Percentiles rank a stretch among this genome's conserved stretches.
Evolutionary conservation across 345 rosid genomes (phyloP).

Genomic region (Noccaea caerulescens): DNA sequence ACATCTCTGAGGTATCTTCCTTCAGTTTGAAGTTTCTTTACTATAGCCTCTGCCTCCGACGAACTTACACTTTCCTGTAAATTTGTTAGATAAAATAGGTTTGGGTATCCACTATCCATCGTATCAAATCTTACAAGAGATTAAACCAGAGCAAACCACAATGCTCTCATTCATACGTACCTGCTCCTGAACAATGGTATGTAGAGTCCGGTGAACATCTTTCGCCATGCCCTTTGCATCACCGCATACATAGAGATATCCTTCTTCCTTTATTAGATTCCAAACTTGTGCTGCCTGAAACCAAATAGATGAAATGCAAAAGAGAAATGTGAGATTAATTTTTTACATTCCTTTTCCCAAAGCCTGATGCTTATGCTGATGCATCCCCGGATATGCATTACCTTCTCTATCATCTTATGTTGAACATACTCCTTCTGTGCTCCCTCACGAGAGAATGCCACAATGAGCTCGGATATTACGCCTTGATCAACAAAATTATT

Average conservation of each 20-base stretch:
- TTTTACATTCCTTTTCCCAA: background rate
- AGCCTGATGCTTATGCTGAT: background rate
- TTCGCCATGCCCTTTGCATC: slow-evolving; percentile 95
- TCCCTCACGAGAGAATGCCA: slow-evolving; percentile 98
- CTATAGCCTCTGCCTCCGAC: slow-evolving; percentile 65
- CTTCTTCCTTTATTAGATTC: slow-evolving; percentile 50
- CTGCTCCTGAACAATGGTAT: slow-evolving; percentile 72
- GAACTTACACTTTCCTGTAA: slow-evolving; percentile 60
- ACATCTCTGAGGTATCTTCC: slow-evolving; percentile 83
- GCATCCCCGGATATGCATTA: slow-evolving; percentile 30
- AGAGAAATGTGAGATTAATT: slow-evolving; percentile 1
- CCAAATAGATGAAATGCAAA: background rate
- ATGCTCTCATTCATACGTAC: slow-evolving; percentile 36
- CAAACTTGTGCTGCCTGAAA: slow-evolving; percentile 45
- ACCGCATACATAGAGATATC: slow-evolving; percentile 77
- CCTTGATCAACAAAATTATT: slow-evolving; percentile 66
- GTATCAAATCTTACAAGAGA: background rate
- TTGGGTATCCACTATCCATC: background rate
- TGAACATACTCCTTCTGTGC: slow-evolving; percentile 94
- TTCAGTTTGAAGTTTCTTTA: slow-evolving; percentile 71
- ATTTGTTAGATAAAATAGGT: background rate
- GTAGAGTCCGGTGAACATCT: slow-evolving; percentile 78
- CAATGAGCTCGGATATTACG: slow-evolving; percentile 72
- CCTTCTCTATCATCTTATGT: slow-evolving; percentile 86
- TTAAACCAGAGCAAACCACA: slow-evolving; percentile 1